These are phyloP conservation scores for Ceratobasidium sp. DNA, from an alignment of 1,284 basidiomycete genomes.

Conservation along the genomic window DNA sequence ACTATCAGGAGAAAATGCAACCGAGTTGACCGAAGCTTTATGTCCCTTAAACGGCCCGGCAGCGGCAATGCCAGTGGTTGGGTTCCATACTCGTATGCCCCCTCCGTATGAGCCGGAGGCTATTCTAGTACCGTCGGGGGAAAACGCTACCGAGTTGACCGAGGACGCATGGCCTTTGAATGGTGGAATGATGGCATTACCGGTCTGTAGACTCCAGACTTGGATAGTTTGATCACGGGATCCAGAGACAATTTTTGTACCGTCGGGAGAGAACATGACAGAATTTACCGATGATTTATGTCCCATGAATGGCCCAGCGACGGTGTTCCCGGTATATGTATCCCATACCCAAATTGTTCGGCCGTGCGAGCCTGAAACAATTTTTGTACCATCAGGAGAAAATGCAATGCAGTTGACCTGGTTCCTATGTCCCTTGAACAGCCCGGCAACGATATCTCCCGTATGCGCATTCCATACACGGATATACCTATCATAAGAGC, in stretches of 20 bases:
- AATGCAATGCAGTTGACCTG: too few relatives aligned
- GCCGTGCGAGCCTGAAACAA: too few relatives aligned
- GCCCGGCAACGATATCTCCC: background rate
- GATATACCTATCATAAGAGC: background rate
- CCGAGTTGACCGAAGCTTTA: background rate
- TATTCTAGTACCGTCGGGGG: background rate
- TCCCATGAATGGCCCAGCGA: too few relatives aligned
- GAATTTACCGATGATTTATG: too few relatives aligned
- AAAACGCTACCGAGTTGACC: background rate
- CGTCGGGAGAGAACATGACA: constrained; percentile 13
- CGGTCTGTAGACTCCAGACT: background rate
- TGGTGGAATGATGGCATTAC: background rate
- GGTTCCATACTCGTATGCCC: background rate
- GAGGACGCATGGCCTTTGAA: background rate
- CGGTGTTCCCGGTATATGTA: too few relatives aligned
- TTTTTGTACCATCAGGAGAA: too few relatives aligned
- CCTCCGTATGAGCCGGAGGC: constrained; percentile 53
- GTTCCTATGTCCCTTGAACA: background rate
- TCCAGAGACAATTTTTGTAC: background rate
- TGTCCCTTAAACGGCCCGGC: background rate
- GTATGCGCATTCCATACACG: constrained; percentile 10
- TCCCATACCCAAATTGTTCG: too few relatives aligned
- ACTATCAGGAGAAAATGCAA: background rate
- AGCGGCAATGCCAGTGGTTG: background rate
- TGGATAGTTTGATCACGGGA: background rate